These are phyloP conservation scores for Acacia acuminata DNA, from an alignment of 306 rosid species.

Conservation along the genomic window DNA sequence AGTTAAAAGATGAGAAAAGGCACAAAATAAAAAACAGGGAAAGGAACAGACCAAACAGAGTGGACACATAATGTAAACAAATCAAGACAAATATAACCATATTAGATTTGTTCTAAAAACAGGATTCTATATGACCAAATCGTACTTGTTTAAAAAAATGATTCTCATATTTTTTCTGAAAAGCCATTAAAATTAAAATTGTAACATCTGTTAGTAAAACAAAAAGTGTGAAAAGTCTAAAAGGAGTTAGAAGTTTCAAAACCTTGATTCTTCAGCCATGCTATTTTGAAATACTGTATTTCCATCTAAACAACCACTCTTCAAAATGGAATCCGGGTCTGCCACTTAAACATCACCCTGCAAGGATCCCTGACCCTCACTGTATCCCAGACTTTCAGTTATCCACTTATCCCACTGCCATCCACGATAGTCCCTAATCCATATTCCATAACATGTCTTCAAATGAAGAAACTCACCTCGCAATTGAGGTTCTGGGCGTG, in stretches of 20 bases:
- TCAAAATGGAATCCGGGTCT: slow-evolving; percentile 54
- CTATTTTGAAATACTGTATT: slow-evolving; percentile 51
- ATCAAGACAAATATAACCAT: slow-evolving; percentile 10
- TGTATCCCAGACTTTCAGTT: slow-evolving; percentile 66
- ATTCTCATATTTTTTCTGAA: slow-evolving; percentile 1
- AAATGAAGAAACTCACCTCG: slow-evolving; percentile 81
- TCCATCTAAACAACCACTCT: slow-evolving; percentile 48
- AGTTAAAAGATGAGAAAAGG: slow-evolving; percentile 20
- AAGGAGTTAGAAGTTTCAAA: slow-evolving; percentile 50
- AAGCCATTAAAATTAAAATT: slow-evolving; percentile 16
- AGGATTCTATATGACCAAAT: background rate
- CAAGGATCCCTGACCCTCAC: slow-evolving; percentile 73
- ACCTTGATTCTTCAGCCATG: slow-evolving; percentile 68
- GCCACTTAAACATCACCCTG: slow-evolving; percentile 70
- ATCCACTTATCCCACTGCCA: slow-evolving; percentile 70
- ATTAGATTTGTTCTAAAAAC: background rate
- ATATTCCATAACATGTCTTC: slow-evolving; percentile 59
- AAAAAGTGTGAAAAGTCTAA: background rate
- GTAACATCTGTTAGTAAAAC: background rate
- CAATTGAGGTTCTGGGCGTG: slow-evolving; percentile 66
- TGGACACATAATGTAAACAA: slow-evolving; percentile 15
- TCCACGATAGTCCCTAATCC: slow-evolving; percentile 54
- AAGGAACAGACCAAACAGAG: slow-evolving; percentile 20
- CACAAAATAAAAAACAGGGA: background rate
- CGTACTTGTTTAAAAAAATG: background rate